Conservation (phyloP, 805 yeast species). For the Cyberlindnera sargentensis region DNA sequence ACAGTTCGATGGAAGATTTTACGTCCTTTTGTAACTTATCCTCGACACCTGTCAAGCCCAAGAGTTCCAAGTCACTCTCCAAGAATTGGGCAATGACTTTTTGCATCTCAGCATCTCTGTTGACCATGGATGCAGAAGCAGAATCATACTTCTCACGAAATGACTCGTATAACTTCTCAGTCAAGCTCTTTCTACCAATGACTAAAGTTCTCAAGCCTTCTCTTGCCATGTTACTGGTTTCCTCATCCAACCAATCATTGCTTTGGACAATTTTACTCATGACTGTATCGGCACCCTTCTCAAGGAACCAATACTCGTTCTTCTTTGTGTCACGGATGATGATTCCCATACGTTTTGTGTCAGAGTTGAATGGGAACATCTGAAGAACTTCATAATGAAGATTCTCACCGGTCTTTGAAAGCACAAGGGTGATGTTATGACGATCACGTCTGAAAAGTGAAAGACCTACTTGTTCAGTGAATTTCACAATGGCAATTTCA, state of each 20-base stretch:
- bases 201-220: slow-evolving; percentile 96
- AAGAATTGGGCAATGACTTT: slow-evolving; percentile 58
- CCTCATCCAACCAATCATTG: slow-evolving; percentile 97
- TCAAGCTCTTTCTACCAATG: slow-evolving; percentile 75
- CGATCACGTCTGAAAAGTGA: slow-evolving; percentile 80
- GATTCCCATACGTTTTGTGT: slow-evolving; percentile 94
- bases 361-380: slow-evolving; percentile 92
- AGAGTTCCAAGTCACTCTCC: slow-evolving; percentile 76
- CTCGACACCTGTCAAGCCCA: slow-evolving; percentile 96
- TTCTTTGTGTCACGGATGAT: slow-evolving; percentile 56
- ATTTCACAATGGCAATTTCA: slow-evolving; percentile 93
- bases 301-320: slow-evolving; percentile 75
- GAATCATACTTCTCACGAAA: slow-evolving; percentile 59
- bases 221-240: slow-evolving; percentile 95
- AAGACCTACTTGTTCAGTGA: slow-evolving; percentile 81
- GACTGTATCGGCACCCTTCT: slow-evolving; percentile 96
- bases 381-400: slow-evolving; percentile 64
- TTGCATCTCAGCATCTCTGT: slow-evolving; percentile 73
- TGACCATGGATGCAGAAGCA: slow-evolving; percentile 72
- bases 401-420: slow-evolving; percentile 45
- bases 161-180: slow-evolving; percentile 44
- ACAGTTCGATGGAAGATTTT: slow-evolving; percentile 81
- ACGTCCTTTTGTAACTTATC: slow-evolving; percentile 90
- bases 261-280: slow-evolving; percentile 77
- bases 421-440: slow-evolving; percentile 58